Evolutionary conservation across 73 alveolate species (phyloP).

Genomic region (Tetrahymena borealis): DNA sequence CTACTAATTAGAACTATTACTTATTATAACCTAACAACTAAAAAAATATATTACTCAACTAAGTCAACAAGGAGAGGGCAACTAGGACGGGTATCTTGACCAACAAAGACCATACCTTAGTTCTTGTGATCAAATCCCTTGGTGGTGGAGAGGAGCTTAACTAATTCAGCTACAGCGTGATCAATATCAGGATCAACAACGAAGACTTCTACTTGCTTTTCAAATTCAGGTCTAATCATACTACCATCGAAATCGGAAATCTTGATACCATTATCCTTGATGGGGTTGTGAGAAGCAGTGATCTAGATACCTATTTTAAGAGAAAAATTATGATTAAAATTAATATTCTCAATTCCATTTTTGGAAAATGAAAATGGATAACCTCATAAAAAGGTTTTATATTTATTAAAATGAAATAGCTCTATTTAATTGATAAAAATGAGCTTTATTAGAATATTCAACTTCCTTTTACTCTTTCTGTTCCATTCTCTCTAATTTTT

Average conservation of each 20-base stretch:
- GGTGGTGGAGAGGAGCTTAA: neutral
- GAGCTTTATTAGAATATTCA: too few relatives aligned
- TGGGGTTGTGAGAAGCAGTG: constrained; percentile 92
- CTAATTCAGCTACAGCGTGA: constrained; percentile 26
- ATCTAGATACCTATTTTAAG: constrained; percentile 76
- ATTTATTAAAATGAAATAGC: too few relatives aligned
- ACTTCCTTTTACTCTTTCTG: too few relatives aligned
- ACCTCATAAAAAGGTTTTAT: too few relatives aligned
- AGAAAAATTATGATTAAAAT: neutral
- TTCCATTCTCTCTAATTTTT: too few relatives aligned
- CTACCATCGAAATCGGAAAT: constrained; percentile 74
- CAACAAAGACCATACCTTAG: constrained; percentile 47
- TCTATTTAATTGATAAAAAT: too few relatives aligned
- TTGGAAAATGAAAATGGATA: too few relatives aligned
- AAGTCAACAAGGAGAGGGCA: neutral
- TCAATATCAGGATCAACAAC: constrained; percentile 59
- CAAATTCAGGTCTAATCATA: constrained; percentile 73
- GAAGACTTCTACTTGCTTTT: constrained; percentile 52
- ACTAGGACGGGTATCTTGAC: constrained; percentile 67
- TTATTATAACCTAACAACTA: too few relatives aligned
- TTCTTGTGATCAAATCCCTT: constrained; percentile 26
- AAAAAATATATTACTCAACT: neutral
- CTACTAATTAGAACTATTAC: too few relatives aligned
- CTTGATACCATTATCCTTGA: constrained; percentile 76
- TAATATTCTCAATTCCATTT: too few relatives aligned